Conservation (phyloP, 2,329 filamentous ascomycete genomes). For the Botryotinia globosa region DNA sequence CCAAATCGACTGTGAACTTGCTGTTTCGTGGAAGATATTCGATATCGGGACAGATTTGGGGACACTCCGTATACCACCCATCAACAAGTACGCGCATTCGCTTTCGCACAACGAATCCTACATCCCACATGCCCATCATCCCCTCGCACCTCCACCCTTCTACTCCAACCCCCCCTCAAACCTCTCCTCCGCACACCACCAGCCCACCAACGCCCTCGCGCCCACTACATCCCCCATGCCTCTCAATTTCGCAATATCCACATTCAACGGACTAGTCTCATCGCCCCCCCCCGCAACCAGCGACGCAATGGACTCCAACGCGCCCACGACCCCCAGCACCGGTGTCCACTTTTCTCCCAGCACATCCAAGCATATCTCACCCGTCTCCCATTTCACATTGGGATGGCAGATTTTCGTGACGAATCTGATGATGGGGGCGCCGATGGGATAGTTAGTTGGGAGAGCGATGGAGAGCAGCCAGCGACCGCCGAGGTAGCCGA, state of each 20-base stretch:
- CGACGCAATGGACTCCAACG: conserved; percentile 69
- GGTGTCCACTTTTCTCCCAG: conserved; percentile 79
- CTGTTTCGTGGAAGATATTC: not conserved
- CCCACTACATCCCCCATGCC: conserved; percentile 63
- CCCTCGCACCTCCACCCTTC: not conserved
- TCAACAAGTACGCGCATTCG: not conserved
- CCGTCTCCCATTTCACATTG: conserved; percentile 70
- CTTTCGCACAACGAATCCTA: not conserved
- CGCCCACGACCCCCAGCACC: conserved; percentile 75
- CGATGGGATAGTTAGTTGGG: conserved; percentile 73
- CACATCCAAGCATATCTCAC: conserved; percentile 92
- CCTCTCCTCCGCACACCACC: conserved; percentile 56
- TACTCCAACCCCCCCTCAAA: conserved; percentile 19
- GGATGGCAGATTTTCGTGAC: conserved; percentile 82
- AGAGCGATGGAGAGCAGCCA: conserved; percentile 81
- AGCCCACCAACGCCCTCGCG: conserved; percentile 67
- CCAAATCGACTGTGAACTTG: not conserved
- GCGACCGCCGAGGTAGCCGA: conserved; percentile 54
- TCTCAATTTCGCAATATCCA: conserved; percentile 72
- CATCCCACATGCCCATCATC: not conserved
- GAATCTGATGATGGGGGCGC: conserved; percentile 76
- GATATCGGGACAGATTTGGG: not conserved
- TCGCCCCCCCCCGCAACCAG: conserved; percentile 66
- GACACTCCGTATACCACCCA: no score
- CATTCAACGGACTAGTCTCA: conserved; percentile 69